A percentile compares a stretch with the other conserved stretches of the same genome.
Evolutionary conservation across 371 early-diverging fungal genomes (phyloP).

Genomic region (Catenaria anguillulae): DNA sequence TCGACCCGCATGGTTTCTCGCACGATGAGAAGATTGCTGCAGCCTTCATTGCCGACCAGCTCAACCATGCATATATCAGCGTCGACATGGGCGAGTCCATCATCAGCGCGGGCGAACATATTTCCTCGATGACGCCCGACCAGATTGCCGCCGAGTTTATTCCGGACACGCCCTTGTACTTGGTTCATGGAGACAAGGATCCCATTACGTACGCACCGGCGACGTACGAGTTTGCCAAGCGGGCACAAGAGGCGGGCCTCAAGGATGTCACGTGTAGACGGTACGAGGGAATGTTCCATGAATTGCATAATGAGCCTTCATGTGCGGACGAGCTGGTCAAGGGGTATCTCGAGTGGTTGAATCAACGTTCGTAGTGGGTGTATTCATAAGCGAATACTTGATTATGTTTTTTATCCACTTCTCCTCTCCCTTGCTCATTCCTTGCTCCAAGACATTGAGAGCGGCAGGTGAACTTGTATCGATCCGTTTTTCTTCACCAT

Average conservation of each 20-base stretch:
- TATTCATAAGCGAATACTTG: too few relatives aligned
- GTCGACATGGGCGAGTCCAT: constrained; percentile 11
- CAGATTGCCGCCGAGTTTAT: constrained; percentile 15
- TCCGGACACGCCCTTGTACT: constrained; percentile 21
- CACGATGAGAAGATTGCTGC: constrained; percentile 18
- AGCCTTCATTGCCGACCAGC: constrained; percentile 8
- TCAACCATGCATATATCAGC: neutral
- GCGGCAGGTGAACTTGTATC: too few relatives aligned
- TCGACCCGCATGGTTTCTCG: constrained; percentile 16
- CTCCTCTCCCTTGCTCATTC: too few relatives aligned
- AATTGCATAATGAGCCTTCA: constrained; percentile 9
- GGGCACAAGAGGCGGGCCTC: constrained; percentile 14
- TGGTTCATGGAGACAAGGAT: constrained; percentile 24
- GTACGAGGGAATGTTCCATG: neutral
- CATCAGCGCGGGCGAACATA: constrained; percentile 5
- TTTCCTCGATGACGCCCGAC: neutral
- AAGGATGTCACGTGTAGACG: constrained; percentile 17
- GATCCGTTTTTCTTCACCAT: too few relatives aligned
- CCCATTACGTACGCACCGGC: constrained; percentile 16
- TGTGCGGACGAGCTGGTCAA: neutral
- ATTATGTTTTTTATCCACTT: too few relatives aligned
- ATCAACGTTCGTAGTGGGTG: too few relatives aligned
- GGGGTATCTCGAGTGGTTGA: constrained; percentile 3
- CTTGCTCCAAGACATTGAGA: too few relatives aligned
- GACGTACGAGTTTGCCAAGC: constrained; percentile 15